Percentiles rank a stretch among this genome's conserved stretches.
phyloP scores from a whole-genome alignment of 345 rosid species.

The Salix exigua region DNA sequence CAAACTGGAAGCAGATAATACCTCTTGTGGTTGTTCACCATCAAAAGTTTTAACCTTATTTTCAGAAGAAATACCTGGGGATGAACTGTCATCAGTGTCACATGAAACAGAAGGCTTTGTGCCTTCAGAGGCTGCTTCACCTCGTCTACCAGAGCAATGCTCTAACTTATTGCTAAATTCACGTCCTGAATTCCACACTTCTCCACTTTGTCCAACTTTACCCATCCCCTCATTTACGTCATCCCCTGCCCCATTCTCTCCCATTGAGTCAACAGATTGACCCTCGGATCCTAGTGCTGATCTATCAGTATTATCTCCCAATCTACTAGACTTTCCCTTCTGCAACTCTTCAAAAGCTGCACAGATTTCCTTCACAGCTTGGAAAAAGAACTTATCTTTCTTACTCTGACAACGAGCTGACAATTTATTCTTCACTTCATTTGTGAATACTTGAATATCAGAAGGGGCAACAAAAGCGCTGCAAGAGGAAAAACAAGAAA shows the following conservation, averaged over 20 bases:
- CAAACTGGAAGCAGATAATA: slow-evolving; percentile 21
- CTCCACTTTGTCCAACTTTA: slow-evolving; percentile 25
- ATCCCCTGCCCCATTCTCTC: slow-evolving; percentile 44
- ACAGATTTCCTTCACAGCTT: slow-evolving; percentile 83
- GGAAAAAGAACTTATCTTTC: slow-evolving; percentile 62
- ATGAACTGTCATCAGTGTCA: slow-evolving; percentile 32
- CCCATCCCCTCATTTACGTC: slow-evolving; percentile 32
- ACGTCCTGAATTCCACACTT: slow-evolving; percentile 32
- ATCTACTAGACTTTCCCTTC: slow-evolving; percentile 41
- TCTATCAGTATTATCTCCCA: slow-evolving; percentile 41
- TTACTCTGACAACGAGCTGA: slow-evolving; percentile 62
- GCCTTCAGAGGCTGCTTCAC: slow-evolving; percentile 48
- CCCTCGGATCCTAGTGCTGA: slow-evolving; percentile 34
- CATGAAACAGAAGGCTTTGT: slow-evolving; percentile 37
- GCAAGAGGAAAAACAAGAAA: slow-evolving; percentile 28
- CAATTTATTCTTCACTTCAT: slow-evolving; percentile 67
- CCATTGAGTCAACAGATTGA: slow-evolving; percentile 37
- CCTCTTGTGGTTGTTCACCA: slow-evolving; percentile 36
- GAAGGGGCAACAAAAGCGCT: slow-evolving; percentile 82
- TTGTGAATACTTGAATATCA: slow-evolving; percentile 77
- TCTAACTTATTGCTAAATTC: slow-evolving; percentile 37
- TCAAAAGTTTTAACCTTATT: slow-evolving; percentile 32
- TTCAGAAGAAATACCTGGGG: slow-evolving; percentile 39
- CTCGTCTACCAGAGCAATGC: slow-evolving; percentile 28
- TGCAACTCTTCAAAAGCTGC: slow-evolving; percentile 67